These are phyloP conservation scores for Fusarium nisikadoi DNA, from an alignment of 2,329 filamentous ascomycete species.

Conservation along the genomic window DNA sequence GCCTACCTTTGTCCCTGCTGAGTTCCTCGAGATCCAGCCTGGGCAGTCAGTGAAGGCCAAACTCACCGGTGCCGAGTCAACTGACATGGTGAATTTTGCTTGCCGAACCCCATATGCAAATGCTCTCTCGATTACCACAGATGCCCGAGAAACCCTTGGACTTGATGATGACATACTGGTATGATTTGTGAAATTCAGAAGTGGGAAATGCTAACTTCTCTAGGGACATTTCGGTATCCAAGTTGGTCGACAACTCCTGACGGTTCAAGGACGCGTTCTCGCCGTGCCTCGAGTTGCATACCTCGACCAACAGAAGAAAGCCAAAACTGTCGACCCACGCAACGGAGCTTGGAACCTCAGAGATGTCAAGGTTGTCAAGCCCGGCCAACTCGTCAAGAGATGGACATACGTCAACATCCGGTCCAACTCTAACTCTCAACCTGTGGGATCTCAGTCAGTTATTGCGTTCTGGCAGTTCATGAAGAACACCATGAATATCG, in stretches of 20 bases:
- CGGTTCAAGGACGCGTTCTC: slow-evolving; percentile 78
- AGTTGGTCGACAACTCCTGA: slow-evolving; percentile 71
- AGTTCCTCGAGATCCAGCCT: slow-evolving; percentile 70
- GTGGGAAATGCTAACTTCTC: slow-evolving; percentile 9
- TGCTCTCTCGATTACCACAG: slow-evolving; percentile 70
- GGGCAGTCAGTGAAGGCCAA: slow-evolving; percentile 73
- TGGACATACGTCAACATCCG: slow-evolving; percentile 64
- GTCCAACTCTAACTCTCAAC: background rate
- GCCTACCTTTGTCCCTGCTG: slow-evolving; percentile 73
- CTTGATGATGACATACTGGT: slow-evolving; percentile 61
- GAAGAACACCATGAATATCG: slow-evolving; percentile 51
- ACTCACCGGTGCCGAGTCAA: slow-evolving; percentile 69
- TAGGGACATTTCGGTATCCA: slow-evolving; percentile 68
- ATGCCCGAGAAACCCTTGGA: slow-evolving; percentile 67
- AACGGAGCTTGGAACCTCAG: slow-evolving; percentile 78
- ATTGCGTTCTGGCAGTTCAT: slow-evolving; percentile 52
- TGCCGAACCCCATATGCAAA: slow-evolving; percentile 75
- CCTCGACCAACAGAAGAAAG: slow-evolving; percentile 37
- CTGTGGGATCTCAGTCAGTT: slow-evolving; percentile 40
- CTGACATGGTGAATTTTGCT: slow-evolving; percentile 77
- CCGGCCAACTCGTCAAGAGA: slow-evolving; percentile 56
- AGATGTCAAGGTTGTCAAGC: slow-evolving; percentile 64
- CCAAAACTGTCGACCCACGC: slow-evolving; percentile 47
- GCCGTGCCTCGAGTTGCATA: slow-evolving; percentile 71
- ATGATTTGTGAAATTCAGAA: background rate